Evolutionary conservation across 257 asterid genomes (phyloP), one percentile per base, ranked within the genome.

Genomic region (Salvia rosmarinus): DNA sequence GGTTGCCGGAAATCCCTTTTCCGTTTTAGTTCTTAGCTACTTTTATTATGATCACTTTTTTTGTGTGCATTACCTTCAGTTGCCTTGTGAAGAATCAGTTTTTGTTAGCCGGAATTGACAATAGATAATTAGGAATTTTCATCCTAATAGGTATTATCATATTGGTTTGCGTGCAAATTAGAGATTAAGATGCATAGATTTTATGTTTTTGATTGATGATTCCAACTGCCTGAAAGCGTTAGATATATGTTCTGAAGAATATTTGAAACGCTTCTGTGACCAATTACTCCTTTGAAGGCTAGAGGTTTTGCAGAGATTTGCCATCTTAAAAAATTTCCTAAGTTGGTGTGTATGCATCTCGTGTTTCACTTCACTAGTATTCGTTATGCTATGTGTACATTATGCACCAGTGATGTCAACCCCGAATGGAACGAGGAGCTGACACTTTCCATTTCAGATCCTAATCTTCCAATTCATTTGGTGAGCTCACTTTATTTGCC

Each of bases 371-470:
- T 39, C 44, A 39, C 12, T 39, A 39, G 6, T 37, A 37, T 9
- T 37, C 42, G 42, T 37, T 37, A 2, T 1, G 42, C 9, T 37
- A 9, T 37, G 52, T 5, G 0, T 14, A 46, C 9, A 13, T 4
- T n/a, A 21, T 11, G 37, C 37, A 9, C 23, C 23, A 37, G 32
- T 54, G 64, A n/a, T 73, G 81, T 87, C 34, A 91, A 91, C 83
- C 97, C 97, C 34, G 93, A 82, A 74, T 91, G 97, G 97, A 85
- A 91, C 28, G 97, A 91, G 77, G 96, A 91, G 81, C 78, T 91
- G 77, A 91, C 93, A 9, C 95, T 91, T 52, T 81, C 96, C 8
- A 70, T 89, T 64, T 30, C 87, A 32, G 89, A 89, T 82, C 81
- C 83, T 50, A 82, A 75, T 58, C 59, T 37, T 66, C 88, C 86